Percentiles rank a stretch among this genome's conserved stretches.
These are phyloP conservation scores for Petunia secreta DNA, from an alignment of 257 asterid species.

Conservation along the genomic window DNA sequence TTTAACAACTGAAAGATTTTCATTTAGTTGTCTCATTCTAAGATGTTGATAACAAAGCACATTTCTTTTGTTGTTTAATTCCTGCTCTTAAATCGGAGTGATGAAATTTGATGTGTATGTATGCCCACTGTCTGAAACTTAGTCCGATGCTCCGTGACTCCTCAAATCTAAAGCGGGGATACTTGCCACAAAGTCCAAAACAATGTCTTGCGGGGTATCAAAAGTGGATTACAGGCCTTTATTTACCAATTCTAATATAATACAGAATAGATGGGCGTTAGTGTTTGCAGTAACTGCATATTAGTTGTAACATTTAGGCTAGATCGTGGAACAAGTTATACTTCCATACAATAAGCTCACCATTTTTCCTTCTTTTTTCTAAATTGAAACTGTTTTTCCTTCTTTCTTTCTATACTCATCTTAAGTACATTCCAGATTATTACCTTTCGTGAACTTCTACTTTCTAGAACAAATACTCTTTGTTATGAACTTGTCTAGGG, in stretches of 20 bases:
- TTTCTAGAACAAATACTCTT: not conserved
- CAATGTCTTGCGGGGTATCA: not conserved
- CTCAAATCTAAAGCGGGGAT: not conserved
- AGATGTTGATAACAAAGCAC: not conserved
- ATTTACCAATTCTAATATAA: not conserved
- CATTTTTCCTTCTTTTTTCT: not conserved
- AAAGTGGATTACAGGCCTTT: not conserved
- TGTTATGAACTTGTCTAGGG: not conserved
- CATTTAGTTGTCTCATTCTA: conserved; percentile 1
- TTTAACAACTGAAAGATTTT: conserved; percentile 1
- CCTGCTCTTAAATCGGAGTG: not conserved
- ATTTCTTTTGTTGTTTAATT: not conserved
- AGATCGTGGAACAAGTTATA: not conserved
- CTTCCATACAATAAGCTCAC: not conserved
- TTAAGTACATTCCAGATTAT: not conserved
- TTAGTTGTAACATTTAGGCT: conserved; percentile 1
- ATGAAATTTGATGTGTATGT: not conserved
- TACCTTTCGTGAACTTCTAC: not conserved
- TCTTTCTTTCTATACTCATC: not conserved
- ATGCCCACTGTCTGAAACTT: not conserved
- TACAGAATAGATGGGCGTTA: not conserved
- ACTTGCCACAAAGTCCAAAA: not conserved
- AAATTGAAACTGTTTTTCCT: not conserved
- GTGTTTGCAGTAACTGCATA: not conserved
- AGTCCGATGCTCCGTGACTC: not conserved